Conservation (phyloP, 2,329 filamentous ascomycete species). For the Pyrenochaeta sp. region DNA sequence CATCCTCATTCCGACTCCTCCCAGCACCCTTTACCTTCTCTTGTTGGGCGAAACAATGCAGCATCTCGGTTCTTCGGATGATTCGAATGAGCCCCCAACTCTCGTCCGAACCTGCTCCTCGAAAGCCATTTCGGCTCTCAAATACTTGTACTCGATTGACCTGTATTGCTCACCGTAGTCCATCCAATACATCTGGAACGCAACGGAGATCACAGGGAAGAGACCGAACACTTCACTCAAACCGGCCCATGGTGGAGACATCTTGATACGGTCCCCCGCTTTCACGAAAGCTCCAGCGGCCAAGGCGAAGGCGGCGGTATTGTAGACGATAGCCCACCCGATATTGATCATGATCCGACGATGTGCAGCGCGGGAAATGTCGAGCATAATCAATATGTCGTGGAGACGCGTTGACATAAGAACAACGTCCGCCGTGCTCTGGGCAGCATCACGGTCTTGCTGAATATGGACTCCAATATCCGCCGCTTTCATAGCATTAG, state of each 20-base stretch:
- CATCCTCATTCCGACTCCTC: too few species aligned
- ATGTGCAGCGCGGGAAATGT: slow-evolving; percentile 56
- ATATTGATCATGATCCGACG: slow-evolving; percentile 68
- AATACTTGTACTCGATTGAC: slow-evolving; percentile 20
- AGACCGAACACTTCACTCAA: slow-evolving; percentile 78
- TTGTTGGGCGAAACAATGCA: too few species aligned
- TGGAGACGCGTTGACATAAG: slow-evolving; percentile 65
- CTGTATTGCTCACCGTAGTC: slow-evolving; percentile 32
- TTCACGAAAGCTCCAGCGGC: slow-evolving; percentile 65
- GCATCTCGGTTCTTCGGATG: too few species aligned
- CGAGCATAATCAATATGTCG: slow-evolving; percentile 66
- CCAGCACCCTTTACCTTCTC: too few species aligned
- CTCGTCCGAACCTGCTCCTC: too few species aligned
- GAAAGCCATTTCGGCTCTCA: slow-evolving; percentile 8
- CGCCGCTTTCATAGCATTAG: slow-evolving; percentile 73
- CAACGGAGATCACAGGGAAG: slow-evolving; percentile 69
- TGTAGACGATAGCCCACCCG: slow-evolving; percentile 74
- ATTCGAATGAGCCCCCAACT: too few species aligned
- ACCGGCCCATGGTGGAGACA: slow-evolving; percentile 70
- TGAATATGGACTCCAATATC: slow-evolving; percentile 75
- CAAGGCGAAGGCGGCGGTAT: slow-evolving; percentile 71
- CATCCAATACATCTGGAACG: slow-evolving; percentile 57
- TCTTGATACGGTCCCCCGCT: slow-evolving; percentile 49
- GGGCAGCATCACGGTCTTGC: slow-evolving; percentile 66
- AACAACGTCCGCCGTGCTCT: slow-evolving; percentile 72